Conservation (phyloP, 345 rosid genomes). For the Dipteronia dyeriana region DNA sequence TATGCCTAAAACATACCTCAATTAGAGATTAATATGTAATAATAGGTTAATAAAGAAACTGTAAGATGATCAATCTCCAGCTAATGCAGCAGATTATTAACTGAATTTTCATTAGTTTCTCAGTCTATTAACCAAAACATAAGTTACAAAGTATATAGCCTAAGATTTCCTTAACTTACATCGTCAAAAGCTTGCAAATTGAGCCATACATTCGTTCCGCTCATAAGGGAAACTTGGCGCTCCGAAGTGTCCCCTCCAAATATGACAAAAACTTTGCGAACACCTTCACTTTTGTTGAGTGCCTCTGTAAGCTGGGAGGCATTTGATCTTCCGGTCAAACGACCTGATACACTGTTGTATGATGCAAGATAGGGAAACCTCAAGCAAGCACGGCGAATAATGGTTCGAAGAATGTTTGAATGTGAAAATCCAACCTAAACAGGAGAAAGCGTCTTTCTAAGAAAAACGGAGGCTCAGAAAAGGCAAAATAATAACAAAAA, state of each 20-base stretch:
- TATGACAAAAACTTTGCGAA: constrained; percentile 66
- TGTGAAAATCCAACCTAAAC: constrained; percentile 97
- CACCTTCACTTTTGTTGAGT: constrained; percentile 34
- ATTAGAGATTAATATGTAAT: constrained; percentile 7
- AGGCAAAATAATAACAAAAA: constrained; percentile 11
- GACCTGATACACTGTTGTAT: constrained; percentile 40
- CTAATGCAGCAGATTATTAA: background rate
- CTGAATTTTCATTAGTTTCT: background rate
- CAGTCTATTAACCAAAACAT: background rate
- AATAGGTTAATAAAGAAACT: background rate
- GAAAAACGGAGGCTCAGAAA: constrained; percentile 3
- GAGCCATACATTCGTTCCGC: constrained; percentile 96
- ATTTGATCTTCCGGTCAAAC: constrained; percentile 34
- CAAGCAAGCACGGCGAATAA: constrained; percentile 69
- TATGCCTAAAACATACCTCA: constrained; percentile 7
- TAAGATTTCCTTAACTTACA: constrained; percentile 51
- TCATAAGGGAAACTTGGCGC: constrained; percentile 96
- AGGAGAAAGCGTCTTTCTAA: constrained; percentile 18
- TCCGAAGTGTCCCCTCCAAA: constrained; percentile 96
- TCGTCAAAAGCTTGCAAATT: constrained; percentile 77
- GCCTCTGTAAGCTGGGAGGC: constrained; percentile 28
- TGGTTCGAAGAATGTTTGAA: constrained; percentile 77
- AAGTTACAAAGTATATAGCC: constrained; percentile 13
- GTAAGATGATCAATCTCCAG: background rate
- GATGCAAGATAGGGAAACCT: constrained; percentile 71